A percentile compares a stretch with the other conserved stretches of the same genome.
Conservation (phyloP, 176 grass and related monocot genomes). For the Poa annua region DNA sequence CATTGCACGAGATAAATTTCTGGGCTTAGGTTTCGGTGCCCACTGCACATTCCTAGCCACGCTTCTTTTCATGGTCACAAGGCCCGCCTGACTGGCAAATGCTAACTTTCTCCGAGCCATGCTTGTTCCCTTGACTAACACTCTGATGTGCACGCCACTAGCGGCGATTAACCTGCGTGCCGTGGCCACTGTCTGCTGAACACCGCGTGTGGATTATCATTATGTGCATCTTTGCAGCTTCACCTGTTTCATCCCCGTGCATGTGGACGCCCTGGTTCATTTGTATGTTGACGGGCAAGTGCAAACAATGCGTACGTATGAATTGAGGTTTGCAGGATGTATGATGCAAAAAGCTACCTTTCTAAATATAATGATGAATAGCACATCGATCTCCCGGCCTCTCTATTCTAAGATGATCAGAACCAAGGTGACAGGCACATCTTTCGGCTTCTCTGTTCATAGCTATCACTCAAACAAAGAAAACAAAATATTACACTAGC, state of each 20-base stretch:
- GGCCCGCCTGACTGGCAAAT: constrained; percentile 4
- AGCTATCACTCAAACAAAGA: too few relatives aligned
- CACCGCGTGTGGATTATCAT: constrained; percentile 36
- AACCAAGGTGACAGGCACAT: too few relatives aligned
- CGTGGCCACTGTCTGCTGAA: not conserved
- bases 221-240: constrained; percentile 8
- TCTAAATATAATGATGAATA: not conserved
- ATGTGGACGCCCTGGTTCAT: not conserved
- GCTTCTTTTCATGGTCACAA: constrained; percentile 51
- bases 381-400: too few relatives aligned
- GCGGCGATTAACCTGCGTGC: constrained; percentile 12
- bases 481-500: too few relatives aligned
- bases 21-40: constrained; percentile 36
- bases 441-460: too few relatives aligned
- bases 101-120: constrained; percentile 40
- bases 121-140: constrained; percentile 39
- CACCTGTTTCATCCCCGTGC: not conserved
- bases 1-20: not conserved
- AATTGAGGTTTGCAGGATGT: not conserved
- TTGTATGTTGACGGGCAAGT: not conserved
- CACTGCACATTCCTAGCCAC: constrained; percentile 19
- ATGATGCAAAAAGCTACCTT: not conserved
- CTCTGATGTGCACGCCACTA: not conserved
- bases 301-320: not conserved
- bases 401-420: too few relatives aligned